phyloP scores from a whole-genome alignment of 768 basidiomycete species.

The Bullera alba region DNA sequence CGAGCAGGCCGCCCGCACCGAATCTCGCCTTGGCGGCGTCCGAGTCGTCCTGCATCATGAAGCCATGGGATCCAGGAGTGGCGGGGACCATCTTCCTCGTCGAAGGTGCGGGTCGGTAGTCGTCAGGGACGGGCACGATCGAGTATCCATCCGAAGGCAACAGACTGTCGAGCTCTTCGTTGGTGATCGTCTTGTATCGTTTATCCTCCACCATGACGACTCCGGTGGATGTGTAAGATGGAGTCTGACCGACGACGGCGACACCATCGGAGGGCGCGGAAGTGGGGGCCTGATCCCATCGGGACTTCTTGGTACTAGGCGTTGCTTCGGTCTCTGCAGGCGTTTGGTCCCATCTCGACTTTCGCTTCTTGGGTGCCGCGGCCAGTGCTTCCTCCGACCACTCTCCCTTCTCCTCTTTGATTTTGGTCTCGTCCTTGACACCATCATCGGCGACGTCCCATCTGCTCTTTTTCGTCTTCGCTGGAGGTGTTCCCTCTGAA shows the following conservation, averaged over 20 bases:
- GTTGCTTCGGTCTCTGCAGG: conserved; percentile 59
- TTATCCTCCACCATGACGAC: conserved; percentile 62
- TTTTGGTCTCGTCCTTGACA: conserved; percentile 47
- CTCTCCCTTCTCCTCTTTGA: conserved; percentile 66
- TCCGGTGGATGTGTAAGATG: conserved; percentile 27
- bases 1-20: conserved; percentile 76
- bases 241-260: conserved; percentile 40
- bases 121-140: conserved; percentile 87
- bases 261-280: conserved; percentile 49
- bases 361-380: conserved; percentile 77
- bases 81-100: conserved; percentile 53
- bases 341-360: conserved; percentile 93
- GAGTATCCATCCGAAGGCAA: conserved; percentile 75
- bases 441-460: conserved; percentile 28
- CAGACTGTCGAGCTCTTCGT: conserved; percentile 89
- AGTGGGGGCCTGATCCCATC: conserved; percentile 91
- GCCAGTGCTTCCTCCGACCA: conserved; percentile 63
- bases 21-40: conserved; percentile 81
- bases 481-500: conserved; percentile 42
- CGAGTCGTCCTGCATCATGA: conserved; percentile 86
- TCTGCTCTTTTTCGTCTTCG: conserved; percentile 40
- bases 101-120: conserved; percentile 72
- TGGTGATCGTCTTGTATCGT: conserved; percentile 88
- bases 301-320: conserved; percentile 73
- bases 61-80: conserved; percentile 64